Evolutionary conservation across 306 rosid genomes (phyloP).

Genomic region (Quercus glauca): DNA sequence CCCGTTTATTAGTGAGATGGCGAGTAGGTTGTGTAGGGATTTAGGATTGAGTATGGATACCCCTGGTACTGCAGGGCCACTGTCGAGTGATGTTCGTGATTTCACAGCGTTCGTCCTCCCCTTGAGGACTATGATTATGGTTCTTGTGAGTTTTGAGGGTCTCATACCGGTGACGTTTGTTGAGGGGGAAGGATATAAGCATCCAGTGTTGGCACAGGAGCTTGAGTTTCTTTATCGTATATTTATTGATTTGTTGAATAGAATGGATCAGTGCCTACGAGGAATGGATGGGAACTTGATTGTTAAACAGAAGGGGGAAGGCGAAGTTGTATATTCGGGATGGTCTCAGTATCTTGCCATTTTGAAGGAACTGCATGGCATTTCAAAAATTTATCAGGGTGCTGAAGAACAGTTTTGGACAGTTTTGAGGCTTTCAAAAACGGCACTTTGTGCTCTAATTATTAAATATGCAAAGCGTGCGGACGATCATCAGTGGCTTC

Average conservation of each 20-base stretch:
- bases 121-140: constrained; percentile 28
- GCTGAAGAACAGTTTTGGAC: constrained; percentile 54
- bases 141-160: constrained; percentile 16
- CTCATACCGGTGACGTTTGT: constrained; percentile 1
- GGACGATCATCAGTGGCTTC: constrained; percentile 64
- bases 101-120: constrained; percentile 42
- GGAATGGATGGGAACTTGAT: constrained; percentile 42
- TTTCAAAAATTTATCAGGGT: constrained; percentile 47
- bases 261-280: constrained; percentile 51
- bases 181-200: constrained; percentile 15
- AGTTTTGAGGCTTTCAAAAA: constrained; percentile 34
- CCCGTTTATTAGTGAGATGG: constrained; percentile 53
- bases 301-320: constrained; percentile 30
- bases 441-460: constrained; percentile 42
- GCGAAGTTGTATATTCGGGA: constrained; percentile 32
- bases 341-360: constrained; percentile 59
- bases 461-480: constrained; percentile 36
- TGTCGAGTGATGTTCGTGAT: constrained; percentile 42
- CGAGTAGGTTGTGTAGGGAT: constrained; percentile 34
- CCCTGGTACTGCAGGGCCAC: constrained; percentile 40
- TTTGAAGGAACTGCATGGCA: constrained; percentile 52
- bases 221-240: constrained; percentile 37
- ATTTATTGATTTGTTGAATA: constrained; percentile 35
- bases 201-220: constrained; percentile 33
- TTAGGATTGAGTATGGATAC: constrained; percentile 46